Evolutionary conservation across 2,329 filamentous ascomycete species (phyloP).

Genomic region (Sporothrix globosa): DNA sequence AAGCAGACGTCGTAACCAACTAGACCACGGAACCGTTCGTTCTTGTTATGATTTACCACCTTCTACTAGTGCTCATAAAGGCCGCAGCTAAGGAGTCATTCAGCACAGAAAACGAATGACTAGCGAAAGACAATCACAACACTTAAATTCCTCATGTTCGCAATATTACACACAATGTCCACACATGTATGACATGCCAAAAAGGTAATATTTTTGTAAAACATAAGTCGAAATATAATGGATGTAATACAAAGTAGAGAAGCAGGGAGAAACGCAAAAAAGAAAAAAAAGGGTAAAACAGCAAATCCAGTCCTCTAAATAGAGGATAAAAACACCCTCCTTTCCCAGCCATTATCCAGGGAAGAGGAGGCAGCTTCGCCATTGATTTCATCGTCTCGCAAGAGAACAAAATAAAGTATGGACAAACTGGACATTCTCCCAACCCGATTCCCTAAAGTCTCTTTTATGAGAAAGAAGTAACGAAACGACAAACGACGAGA

Average conservation of each 20-base stretch:
- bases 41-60: neutral
- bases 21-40: conserved; percentile 38
- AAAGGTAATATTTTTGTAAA: conserved; percentile 28
- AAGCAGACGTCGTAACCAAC: conserved; percentile 40
- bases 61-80: conserved; percentile 7
- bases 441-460: conserved; percentile 1
- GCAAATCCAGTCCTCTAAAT: neutral
- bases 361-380: neutral
- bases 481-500: neutral
- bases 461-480: neutral
- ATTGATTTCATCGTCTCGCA: neutral
- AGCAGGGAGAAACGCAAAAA: conserved; percentile 4
- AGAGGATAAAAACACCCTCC: conserved; percentile 3
- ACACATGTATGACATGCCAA: neutral
- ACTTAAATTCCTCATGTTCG: neutral
- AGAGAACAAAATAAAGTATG: neutral
- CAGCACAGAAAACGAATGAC: too few species aligned
- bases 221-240: conserved; percentile 21
- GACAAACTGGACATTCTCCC: neutral
- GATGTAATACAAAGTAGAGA: conserved; percentile 21
- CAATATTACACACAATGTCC: too few species aligned
- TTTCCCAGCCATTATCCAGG: conserved; percentile 24
- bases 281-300: neutral
- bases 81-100: neutral
- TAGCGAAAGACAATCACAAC: too few species aligned